Base-by-base conservation (phyloP, 371 early-diverging fungal genomes). In the Mucor saturninus region DNA sequence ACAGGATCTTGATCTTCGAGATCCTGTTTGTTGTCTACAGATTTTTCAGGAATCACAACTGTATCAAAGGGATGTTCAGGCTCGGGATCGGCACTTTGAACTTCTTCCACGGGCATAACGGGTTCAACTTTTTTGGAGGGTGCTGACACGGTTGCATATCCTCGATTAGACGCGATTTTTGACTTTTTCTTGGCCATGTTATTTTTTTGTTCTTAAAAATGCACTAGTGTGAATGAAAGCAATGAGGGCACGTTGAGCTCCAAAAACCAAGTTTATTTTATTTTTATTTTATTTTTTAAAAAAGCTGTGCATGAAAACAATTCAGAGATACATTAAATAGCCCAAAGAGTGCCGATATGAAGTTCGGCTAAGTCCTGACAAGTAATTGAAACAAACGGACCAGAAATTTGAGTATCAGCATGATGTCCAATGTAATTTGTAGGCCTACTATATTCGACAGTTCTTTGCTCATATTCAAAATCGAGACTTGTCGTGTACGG, bases 141-240 rank as follows among this genome's bases (percentile, higher is more conserved):
- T 5, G 61, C 56, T 15, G 71, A 71, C 15, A 40, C 38, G 4
- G 71, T 71, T 5, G 71, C 67, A 40, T 56, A 63, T 4, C 71
- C 71, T 29, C 71, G 59, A 39, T 71, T 62, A 10, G 67, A 67
- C 3, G 32, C 64, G 2, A 61, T 40, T 57, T 69, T 65, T 5
- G 63, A 62, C 9, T 56, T 61, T 52, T 71, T 71, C 50, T 67
- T 71, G 10, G 64, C 71, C 71, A 71, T 71, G 13, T 4, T 11
- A 28, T 39, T 43, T 37, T 11, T 14, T 50, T 21, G 21, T 21
- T 21, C 21, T 21, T 21, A 21, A 45, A 31, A 40, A 43, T 15
- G 38, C 37, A 54, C 31, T 6, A 53, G 32, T 14, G 31, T 10
- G 6, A 21, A 21, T 35, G 8, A 35, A 35, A 35, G 35, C 35